Conservation (phyloP, 2,329 filamentous ascomycete species). For the Mycosphaerella sp. region DNA sequence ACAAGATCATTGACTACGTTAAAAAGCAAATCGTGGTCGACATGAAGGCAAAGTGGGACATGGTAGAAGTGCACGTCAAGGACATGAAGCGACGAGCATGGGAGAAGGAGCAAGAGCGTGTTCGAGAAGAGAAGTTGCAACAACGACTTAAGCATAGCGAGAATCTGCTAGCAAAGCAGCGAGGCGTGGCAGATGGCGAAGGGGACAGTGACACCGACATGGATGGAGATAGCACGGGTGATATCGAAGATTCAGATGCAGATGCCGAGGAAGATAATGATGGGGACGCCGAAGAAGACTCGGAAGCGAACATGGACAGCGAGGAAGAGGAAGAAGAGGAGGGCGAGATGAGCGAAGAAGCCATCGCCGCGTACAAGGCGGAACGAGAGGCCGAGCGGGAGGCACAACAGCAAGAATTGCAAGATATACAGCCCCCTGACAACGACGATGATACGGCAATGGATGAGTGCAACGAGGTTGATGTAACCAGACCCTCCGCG, state of each 20-base stretch:
- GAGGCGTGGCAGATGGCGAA: constrained; percentile 20
- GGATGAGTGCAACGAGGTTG: constrained; percentile 20
- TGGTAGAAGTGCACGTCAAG: constrained; percentile 54
- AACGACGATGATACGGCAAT: constrained; percentile 30
- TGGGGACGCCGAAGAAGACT: constrained; percentile 22
- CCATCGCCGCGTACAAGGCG: constrained; percentile 28
- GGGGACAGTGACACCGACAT: constrained; percentile 29
- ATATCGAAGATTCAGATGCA: constrained; percentile 31
- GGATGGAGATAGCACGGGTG: constrained; percentile 22
- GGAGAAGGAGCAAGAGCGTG: constrained; percentile 60
- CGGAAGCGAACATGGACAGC: constrained; percentile 30
- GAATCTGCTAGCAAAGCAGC: constrained; percentile 30
- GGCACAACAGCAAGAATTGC: constrained; percentile 27
- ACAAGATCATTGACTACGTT: constrained; percentile 55
- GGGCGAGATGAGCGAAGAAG: constrained; percentile 51
- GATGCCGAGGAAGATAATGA: constrained; percentile 23
- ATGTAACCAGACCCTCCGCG: neutral
- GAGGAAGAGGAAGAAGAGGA: constrained; percentile 40
- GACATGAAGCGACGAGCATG: constrained; percentile 51
- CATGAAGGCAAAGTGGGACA: constrained; percentile 55
- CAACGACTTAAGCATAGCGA: constrained; percentile 38
- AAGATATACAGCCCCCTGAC: constrained; percentile 27
- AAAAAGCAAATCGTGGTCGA: constrained; percentile 68
- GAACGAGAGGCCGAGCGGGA: constrained; percentile 21
- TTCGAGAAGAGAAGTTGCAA: constrained; percentile 66